These are phyloP conservation scores for Asterionellopsis glacialis DNA, from an alignment of 108 stramenopile species.

Conservation along the genomic window DNA sequence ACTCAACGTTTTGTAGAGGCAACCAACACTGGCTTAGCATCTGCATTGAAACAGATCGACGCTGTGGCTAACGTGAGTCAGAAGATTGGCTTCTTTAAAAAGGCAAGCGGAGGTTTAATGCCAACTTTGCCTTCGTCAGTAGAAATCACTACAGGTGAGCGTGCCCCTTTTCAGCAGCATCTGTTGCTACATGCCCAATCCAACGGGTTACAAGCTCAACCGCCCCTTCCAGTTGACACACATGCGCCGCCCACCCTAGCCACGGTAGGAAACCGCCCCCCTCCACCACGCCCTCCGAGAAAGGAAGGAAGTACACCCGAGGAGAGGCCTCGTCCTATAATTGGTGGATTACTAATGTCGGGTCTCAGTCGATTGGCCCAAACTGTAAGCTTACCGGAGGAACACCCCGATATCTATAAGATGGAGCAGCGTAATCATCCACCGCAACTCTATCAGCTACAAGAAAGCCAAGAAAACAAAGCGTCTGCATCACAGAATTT, in stretches of 20 bases:
- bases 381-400: constrained; percentile 60
- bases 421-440: no score
- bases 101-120: constrained; percentile 5
- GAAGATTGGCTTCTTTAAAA: constrained; percentile 27
- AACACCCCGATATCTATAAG: constrained; percentile 7
- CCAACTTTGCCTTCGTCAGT: neutral
- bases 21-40: constrained; percentile 34
- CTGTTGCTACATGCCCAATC: neutral
- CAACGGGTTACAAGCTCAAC: neutral
- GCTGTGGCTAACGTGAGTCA: constrained; percentile 27
- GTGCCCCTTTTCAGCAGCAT: no score
- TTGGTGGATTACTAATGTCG: constrained; percentile 65
- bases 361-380: constrained; percentile 64
- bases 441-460: no score
- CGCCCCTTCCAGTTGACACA: neutral
- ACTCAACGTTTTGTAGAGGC: constrained; percentile 24
- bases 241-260: neutral
- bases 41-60: constrained; percentile 41
- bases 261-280: no score
- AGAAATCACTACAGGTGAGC: neutral
- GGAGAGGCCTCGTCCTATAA: constrained; percentile 55
- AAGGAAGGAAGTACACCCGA: neutral
- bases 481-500: no score
- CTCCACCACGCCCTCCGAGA: no score
- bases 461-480: no score